Conservation (phyloP, 2,329 filamentous ascomycete genomes). For the Botrytis galanthina region DNA sequence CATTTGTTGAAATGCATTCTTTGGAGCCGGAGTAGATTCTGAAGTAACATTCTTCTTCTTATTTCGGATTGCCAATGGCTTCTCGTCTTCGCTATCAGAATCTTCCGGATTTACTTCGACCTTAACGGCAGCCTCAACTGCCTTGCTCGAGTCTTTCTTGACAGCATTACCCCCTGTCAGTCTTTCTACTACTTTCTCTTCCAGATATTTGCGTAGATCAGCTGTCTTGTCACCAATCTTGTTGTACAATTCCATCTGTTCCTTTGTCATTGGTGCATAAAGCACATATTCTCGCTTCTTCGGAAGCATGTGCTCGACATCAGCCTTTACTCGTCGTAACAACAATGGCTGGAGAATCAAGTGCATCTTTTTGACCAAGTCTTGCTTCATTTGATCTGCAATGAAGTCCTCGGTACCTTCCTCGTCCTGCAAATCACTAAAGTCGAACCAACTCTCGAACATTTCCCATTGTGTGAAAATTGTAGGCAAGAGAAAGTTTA, state of each 20-base stretch:
- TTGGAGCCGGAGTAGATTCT: constrained; percentile 23
- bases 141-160: constrained; percentile 34
- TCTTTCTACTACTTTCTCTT: constrained; percentile 71
- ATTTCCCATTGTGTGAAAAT: constrained; percentile 92
- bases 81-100: constrained; percentile 35
- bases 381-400: constrained; percentile 73
- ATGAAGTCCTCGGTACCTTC: constrained; percentile 75
- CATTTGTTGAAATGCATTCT: constrained; percentile 50
- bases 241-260: constrained; percentile 87
- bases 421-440: constrained; percentile 85
- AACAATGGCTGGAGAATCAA: constrained; percentile 89
- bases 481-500: constrained; percentile 89
- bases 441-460: constrained; percentile 97
- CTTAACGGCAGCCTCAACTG: constrained; percentile 19
- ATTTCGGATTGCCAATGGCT: constrained; percentile 28
- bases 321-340: constrained; percentile 83
- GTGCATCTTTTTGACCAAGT: constrained; percentile 83
- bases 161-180: constrained; percentile 54
- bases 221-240: constrained; percentile 55
- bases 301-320: constrained; percentile 87
- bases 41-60: constrained; percentile 29
- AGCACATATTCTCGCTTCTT: constrained; percentile 96
- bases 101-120: constrained; percentile 26
- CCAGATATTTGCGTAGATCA: constrained; percentile 72
- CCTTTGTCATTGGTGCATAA: constrained; percentile 85